Base-by-base conservation (phyloP, 1,284 basidiomycete genomes). In the Peniophora sp. region DNA sequence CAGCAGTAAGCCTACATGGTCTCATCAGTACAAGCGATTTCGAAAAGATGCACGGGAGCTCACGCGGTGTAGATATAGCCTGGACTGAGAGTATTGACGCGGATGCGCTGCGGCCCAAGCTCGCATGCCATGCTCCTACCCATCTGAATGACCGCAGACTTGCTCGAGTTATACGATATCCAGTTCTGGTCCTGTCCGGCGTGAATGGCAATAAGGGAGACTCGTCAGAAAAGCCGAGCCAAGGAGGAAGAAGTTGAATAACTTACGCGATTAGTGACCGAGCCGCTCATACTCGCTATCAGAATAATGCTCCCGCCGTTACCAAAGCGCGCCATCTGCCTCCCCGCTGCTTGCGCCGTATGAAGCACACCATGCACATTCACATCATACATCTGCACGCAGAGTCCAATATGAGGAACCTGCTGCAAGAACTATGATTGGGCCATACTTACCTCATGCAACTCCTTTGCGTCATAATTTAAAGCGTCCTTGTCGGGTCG, bases 261-360 rank as follows among this genome's bases (percentile, higher is more conserved):
- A 52, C 74, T 48, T 58, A 85, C 89, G 67, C 71, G 80, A 70
- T 92, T 92, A 49, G 88, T 88, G 57, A 93, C 83, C 49, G 82
- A 83, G 15, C 89, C 92, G 44, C 85, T 88, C 88, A 94, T 92
- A 53, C 87, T 91, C 20, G 87, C 91, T 58, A 93, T 83, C 55
- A 92, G 68, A 56, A 91, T 78, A 57, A 94, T 90, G 58, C 88
- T 91, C 1, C 89, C 91, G 14, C 75, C 73, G n/a, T 73, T 78
- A 5, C 80, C 78, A 57, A 84, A 88, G 24, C 80, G 74, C 17
- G 64, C 70, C 86, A 89, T 91, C 66, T 88, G 81, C 51, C 80
- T 73, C 6, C 88, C 89, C 10, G 83, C 88, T 0, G 86, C 86
- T 62, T 90, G 87, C 6, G 87, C 86, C 8, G 87, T 87, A 60